phyloP scores from a whole-genome alignment of 345 rosid species.

The Trapa bicornis region DNA sequence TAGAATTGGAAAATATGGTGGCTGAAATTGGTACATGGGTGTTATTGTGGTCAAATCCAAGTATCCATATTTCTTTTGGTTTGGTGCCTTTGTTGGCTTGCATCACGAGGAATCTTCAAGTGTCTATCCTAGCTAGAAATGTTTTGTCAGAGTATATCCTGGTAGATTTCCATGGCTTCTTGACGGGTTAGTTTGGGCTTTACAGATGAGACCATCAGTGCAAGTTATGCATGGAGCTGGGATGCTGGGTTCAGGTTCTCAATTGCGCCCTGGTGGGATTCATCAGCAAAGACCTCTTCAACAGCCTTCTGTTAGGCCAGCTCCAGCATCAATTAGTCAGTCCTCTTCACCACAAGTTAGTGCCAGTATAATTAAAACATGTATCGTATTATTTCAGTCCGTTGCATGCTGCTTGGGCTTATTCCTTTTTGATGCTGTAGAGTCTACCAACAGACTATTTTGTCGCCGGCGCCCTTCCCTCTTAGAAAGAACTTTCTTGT shows the following conservation, averaged over 20 bases:
- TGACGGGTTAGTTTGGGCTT: conserved; percentile 6
- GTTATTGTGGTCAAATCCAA: neutral
- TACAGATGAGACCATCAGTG: conserved; percentile 43
- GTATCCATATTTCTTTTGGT: neutral
- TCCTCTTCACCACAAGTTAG: conserved; percentile 54
- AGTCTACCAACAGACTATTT: neutral
- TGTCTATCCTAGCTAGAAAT: neutral
- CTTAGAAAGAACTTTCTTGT: neutral
- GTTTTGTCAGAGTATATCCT: neutral
- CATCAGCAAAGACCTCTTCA: conserved; percentile 65
- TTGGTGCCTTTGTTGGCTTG: neutral
- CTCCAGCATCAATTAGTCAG: conserved; percentile 42
- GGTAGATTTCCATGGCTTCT: neutral
- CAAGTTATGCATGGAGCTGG: conserved; percentile 61
- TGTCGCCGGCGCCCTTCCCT: neutral
- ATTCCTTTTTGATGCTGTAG: neutral
- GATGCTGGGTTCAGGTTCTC: conserved; percentile 53
- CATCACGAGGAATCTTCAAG: neutral
- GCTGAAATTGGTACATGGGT: neutral
- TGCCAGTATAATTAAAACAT: neutral
- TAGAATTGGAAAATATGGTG: neutral
- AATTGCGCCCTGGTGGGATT: conserved; percentile 58
- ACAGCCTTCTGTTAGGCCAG: conserved; percentile 50
- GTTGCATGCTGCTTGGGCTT: neutral
- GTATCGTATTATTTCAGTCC: neutral